Conservation (phyloP, 1,284 basidiomycete genomes). For the Naganishia liquefaciens region DNA sequence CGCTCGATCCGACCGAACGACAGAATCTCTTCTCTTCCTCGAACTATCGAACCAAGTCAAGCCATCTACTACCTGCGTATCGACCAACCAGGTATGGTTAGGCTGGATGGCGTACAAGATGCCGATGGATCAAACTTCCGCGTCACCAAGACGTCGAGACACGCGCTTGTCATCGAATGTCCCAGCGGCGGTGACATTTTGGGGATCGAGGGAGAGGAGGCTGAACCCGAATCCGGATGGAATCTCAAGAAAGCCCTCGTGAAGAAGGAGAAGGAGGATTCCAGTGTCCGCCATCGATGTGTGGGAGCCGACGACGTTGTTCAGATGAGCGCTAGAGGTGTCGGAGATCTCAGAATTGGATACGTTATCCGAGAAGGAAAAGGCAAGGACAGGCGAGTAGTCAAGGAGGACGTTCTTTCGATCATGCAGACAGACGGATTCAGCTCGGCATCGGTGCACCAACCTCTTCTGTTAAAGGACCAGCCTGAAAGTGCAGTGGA, state of each 20-base stretch:
- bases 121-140: conserved; percentile 65
- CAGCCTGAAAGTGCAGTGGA: conserved; percentile 27
- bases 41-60: conserved; percentile 67
- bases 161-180: conserved; percentile 74
- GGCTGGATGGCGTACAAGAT: conserved; percentile 72
- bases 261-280: conserved; percentile 50
- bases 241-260: conserved; percentile 37
- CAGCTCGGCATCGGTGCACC: conserved; percentile 34
- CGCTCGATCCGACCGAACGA: conserved; percentile 47
- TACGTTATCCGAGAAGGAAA: conserved; percentile 64
- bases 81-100: conserved; percentile 68
- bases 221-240: conserved; percentile 47
- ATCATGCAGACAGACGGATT: conserved; percentile 68
- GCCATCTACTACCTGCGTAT: conserved; percentile 71
- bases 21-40: conserved; percentile 45
- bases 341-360: conserved; percentile 73
- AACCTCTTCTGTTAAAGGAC: conserved; percentile 19
- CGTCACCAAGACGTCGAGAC: conserved; percentile 62
- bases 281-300: conserved; percentile 62
- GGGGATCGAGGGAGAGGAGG: conserved; percentile 41
- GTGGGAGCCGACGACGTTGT: conserved; percentile 67
- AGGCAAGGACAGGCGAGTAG: conserved; percentile 57
- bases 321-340: conserved; percentile 69
- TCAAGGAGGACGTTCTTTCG: conserved; percentile 72
- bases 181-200: conserved; percentile 60